These are phyloP conservation scores for Aphanomyces euteiches DNA, from an alignment of 352 stramenopile species.

Conservation along the genomic window DNA sequence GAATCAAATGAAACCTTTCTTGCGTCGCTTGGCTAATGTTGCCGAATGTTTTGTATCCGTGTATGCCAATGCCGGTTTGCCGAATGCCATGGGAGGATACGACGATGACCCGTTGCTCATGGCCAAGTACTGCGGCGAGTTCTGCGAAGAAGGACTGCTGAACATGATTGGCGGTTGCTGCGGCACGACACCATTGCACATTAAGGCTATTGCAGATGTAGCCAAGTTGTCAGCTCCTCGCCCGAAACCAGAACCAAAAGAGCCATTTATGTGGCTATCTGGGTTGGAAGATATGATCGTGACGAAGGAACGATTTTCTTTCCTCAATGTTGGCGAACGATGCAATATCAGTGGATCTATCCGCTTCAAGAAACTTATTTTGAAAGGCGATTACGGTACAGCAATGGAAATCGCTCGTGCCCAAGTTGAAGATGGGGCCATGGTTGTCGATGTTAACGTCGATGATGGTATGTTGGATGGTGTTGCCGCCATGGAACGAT, in stretches of 20 bases:
- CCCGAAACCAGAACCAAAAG: conserved; percentile 71
- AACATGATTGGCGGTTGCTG: conserved; percentile 98
- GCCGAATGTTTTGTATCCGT: conserved; percentile 96
- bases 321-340: conserved; percentile 95
- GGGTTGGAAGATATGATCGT: conserved; percentile 93
- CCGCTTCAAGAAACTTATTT: conserved; percentile 95
- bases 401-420: conserved; percentile 96
- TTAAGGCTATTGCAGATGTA: conserved; percentile 86
- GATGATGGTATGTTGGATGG: conserved; percentile 97
- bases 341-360: conserved; percentile 96
- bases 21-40: conserved; percentile 87
- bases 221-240: conserved; percentile 74
- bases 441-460: conserved; percentile 98
- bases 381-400: conserved; percentile 91
- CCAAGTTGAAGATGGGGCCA: conserved; percentile 95
- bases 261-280: conserved; percentile 95
- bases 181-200: conserved; percentile 93
- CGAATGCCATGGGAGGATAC: conserved; percentile 97
- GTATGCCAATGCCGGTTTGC: conserved; percentile 96
- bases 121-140: conserved; percentile 90
- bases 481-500: conserved; percentile 94
- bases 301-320: conserved; percentile 91
- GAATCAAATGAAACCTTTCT: conserved; percentile 95
- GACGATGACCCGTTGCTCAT: conserved; percentile 93
- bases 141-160: conserved; percentile 91